These are phyloP conservation scores for Ustilaginoidea virens DNA, from an alignment of 2,329 filamentous ascomycete species.

Conservation along the genomic window DNA sequence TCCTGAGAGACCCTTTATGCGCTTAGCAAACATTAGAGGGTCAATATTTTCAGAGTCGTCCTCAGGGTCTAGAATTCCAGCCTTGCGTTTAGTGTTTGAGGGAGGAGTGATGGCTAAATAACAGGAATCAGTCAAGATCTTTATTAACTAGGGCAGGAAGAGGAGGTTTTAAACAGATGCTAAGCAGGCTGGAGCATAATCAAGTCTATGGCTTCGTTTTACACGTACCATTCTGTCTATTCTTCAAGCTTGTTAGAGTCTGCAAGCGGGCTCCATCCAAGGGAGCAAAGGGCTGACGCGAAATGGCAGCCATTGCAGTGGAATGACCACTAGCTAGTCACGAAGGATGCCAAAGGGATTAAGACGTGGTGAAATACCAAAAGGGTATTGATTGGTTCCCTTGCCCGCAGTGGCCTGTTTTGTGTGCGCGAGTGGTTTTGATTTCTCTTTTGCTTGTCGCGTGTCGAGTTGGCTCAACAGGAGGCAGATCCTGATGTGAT, in stretches of 20 bases:
- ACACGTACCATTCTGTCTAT: conserved; percentile 57
- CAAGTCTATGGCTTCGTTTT: no score
- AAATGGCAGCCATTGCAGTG: conserved; percentile 34
- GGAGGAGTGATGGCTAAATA: conserved; percentile 26
- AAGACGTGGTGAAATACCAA: neutral
- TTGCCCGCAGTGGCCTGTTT: no score
- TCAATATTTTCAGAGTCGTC: conserved; percentile 48
- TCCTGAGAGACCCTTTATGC: conserved; percentile 35
- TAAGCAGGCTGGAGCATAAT: no score
- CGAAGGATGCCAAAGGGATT: neutral
- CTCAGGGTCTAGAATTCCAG: conserved; percentile 31
- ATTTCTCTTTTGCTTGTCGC: no score
- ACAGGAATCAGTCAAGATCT: no score
- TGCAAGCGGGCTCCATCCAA: conserved; percentile 55
- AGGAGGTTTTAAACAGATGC: no score
- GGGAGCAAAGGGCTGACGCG: conserved; percentile 61
- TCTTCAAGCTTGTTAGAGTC: conserved; percentile 59
- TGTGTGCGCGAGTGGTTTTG: no score
- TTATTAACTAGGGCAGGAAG: no score
- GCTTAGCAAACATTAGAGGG: conserved; percentile 40
- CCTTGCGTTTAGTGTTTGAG: conserved; percentile 40
- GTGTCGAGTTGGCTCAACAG: no score
- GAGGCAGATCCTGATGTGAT: no score
- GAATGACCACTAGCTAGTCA: no score
- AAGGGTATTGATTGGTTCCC: no score